Conservation (phyloP, 1,284 basidiomycete species). For the Ceratobasidium sp. region DNA sequence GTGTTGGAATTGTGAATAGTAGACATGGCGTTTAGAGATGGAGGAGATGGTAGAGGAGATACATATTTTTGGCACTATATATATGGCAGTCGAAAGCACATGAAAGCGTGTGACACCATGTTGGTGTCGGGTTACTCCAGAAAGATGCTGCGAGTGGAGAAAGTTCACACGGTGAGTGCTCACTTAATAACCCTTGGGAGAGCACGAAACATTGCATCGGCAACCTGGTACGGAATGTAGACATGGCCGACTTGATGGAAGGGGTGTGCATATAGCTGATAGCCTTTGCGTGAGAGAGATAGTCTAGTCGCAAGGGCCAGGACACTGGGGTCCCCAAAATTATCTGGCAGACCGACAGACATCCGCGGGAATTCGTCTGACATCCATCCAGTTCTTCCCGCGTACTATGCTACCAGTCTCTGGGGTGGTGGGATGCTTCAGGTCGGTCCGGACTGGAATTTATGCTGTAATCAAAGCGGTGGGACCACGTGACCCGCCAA, state of each 20-base stretch:
- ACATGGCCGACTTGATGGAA: neutral
- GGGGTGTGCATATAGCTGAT: slow-evolving; percentile 10
- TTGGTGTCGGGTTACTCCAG: neutral
- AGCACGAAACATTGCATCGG: neutral
- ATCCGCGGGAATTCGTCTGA: no score
- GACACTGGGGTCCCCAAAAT: neutral
- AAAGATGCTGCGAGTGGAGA: neutral
- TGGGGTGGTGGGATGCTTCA: neutral
- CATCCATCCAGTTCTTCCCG: no score
- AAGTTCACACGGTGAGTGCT: slow-evolving; percentile 15
- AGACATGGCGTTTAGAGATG: slow-evolving; percentile 56
- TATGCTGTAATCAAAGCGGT: neutral
- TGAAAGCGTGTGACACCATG: slow-evolving; percentile 39
- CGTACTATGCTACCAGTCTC: neutral
- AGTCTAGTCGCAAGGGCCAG: neutral
- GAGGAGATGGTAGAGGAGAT: slow-evolving; percentile 50
- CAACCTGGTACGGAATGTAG: neutral
- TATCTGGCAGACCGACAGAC: neutral
- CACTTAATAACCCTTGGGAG: neutral
- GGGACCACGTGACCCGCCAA: slow-evolving; percentile 27
- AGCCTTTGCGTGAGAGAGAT: slow-evolving; percentile 25
- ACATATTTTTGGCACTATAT: neutral
- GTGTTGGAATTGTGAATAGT: slow-evolving; percentile 66
- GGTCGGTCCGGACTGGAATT: neutral
- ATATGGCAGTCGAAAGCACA: slow-evolving; percentile 2